Conservation (phyloP, 192 early-diverging fungal genomes). For the Phycomyces blakesleeanus region DNA sequence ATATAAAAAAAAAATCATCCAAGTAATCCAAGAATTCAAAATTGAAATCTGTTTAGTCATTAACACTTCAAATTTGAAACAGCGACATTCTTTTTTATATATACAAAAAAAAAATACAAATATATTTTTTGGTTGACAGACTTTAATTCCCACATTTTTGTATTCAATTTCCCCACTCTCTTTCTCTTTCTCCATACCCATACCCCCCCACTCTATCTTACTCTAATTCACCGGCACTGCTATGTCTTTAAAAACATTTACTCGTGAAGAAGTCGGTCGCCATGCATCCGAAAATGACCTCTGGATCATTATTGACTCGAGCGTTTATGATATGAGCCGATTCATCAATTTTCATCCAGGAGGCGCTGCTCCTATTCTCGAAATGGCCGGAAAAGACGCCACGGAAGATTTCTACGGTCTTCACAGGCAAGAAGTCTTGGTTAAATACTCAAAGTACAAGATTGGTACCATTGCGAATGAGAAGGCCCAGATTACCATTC, state of each 20-base stretch:
- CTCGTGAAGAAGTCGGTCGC: slow-evolving; percentile 30
- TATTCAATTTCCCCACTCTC: too few relatives aligned
- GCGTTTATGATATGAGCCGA: slow-evolving; percentile 57
- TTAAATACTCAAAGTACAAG: slow-evolving; percentile 62
- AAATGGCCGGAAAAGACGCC: slow-evolving; percentile 81
- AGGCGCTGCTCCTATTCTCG: slow-evolving; percentile 58
- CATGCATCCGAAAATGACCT: slow-evolving; percentile 28
- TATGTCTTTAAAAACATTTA: slow-evolving; percentile 25
- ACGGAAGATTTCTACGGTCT: slow-evolving; percentile 43
- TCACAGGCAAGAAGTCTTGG: slow-evolving; percentile 52
- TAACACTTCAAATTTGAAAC: too few relatives aligned
- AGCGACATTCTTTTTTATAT: too few relatives aligned
- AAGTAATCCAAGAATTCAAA: too few relatives aligned
- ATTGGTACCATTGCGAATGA: slow-evolving; percentile 60
- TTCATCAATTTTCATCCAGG: slow-evolving; percentile 58
- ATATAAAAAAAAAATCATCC: too few relatives aligned
- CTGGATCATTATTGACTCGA: slow-evolving; percentile 61
- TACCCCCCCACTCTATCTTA: slow-evolving; percentile 2
- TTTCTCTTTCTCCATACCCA: neutral
- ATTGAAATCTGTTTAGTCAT: too few relatives aligned
- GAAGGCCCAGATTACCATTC: slow-evolving; percentile 24
- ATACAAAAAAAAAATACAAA: too few relatives aligned
- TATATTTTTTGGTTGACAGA: too few relatives aligned
- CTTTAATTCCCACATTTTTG: too few relatives aligned
- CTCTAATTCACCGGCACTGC: too few relatives aligned